Conservation (phyloP, 2,329 filamentous ascomycete genomes). For the Pezicula neosporulosa region DNA sequence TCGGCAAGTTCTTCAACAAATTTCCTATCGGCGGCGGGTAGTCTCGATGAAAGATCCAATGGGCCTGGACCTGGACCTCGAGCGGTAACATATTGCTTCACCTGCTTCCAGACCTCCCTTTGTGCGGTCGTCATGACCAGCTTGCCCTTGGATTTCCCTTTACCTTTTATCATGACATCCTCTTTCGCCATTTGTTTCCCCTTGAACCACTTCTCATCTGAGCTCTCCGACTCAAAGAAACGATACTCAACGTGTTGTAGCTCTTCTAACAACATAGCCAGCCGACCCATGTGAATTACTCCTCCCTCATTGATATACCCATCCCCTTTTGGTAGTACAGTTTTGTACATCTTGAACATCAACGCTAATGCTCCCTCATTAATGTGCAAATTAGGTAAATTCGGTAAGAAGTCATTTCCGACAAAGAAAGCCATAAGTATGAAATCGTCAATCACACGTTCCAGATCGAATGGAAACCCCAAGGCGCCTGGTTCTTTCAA, state of each 20-base stretch:
- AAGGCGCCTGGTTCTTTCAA: conserved; percentile 71
- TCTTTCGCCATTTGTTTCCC: conserved; percentile 74
- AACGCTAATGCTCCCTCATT: conserved; percentile 95
- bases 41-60: conserved; percentile 72
- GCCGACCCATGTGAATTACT: conserved; percentile 80
- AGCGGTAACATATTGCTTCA: conserved; percentile 79
- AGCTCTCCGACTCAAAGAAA: conserved; percentile 88
- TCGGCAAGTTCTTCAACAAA: conserved; percentile 87
- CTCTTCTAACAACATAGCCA: conserved; percentile 76
- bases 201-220: conserved; percentile 88
- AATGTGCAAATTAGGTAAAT: conserved; percentile 93
- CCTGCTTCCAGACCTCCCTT: conserved; percentile 75
- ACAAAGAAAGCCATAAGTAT: conserved; percentile 99
- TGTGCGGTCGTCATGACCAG: conserved; percentile 76
- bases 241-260: conserved; percentile 84
- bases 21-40: conserved; percentile 79
- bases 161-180: conserved; percentile 60
- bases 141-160: conserved; percentile 57
- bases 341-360: conserved; percentile 97
- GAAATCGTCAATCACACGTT: conserved; percentile 97
- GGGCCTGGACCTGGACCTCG: conserved; percentile 53
- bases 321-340: conserved; percentile 78
- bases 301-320: conserved; percentile 97
- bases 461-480: conserved; percentile 83
- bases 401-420: conserved; percentile 97